Conservation (phyloP, 73 alveolate species). For the Paramecium biaurelia region DNA sequence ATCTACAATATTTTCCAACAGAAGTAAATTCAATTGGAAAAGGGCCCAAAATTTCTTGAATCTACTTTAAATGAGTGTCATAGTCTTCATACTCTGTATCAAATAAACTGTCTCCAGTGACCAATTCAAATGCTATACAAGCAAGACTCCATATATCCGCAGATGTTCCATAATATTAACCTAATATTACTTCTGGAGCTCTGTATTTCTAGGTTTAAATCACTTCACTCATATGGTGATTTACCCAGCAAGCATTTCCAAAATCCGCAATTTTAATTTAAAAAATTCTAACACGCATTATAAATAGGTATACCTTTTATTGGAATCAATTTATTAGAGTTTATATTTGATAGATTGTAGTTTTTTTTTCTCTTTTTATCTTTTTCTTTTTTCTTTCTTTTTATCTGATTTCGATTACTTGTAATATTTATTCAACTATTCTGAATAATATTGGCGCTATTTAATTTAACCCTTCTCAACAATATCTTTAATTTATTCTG, state of each 20-base stretch:
- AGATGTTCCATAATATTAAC: neutral
- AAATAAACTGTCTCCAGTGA: constrained; percentile 37
- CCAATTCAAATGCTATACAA: constrained; percentile 25
- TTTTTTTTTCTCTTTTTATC: neutral
- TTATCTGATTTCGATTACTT: neutral
- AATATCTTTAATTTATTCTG: constrained; percentile 67
- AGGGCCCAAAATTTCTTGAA: constrained; percentile 5
- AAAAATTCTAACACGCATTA: constrained; percentile 51
- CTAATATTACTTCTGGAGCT: constrained; percentile 58
- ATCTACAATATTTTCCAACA: neutral
- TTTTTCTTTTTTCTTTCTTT: constrained; percentile 13
- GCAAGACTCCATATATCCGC: constrained; percentile 59
- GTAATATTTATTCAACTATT: neutral
- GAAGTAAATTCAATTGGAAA: neutral
- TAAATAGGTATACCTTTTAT: neutral
- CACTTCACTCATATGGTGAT: constrained; percentile 74
- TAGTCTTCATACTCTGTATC: neutral
- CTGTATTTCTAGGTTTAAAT: constrained; percentile 38
- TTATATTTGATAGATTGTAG: neutral
- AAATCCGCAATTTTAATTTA: constrained; percentile 80
- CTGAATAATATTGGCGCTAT: neutral
- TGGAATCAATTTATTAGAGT: neutral
- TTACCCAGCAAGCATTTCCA: constrained; percentile 60
- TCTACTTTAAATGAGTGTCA: neutral
- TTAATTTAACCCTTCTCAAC: constrained; percentile 63